These are phyloP conservation scores for Aureobasidium sp. DNA, from an alignment of 2,329 filamentous ascomycete genomes.

Conservation along the genomic window DNA sequence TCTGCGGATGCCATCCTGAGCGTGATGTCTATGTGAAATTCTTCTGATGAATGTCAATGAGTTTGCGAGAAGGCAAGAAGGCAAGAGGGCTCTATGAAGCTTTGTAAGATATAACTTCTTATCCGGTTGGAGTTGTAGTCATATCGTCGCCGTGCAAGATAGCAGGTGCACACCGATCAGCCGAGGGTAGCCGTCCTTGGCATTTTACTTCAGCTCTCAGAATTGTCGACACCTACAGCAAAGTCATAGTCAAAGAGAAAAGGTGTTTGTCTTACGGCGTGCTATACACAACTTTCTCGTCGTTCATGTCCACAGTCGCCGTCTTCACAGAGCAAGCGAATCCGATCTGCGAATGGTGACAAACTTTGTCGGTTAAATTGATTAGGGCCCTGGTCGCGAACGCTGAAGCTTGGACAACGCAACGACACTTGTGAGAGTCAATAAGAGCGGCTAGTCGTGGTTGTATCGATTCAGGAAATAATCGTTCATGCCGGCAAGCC, in stretches of 20 bases:
- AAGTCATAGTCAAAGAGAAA: too few species aligned
- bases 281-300: too few species aligned
- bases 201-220: neutral
- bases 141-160: neutral
- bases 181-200: neutral
- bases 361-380: neutral
- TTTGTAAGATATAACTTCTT: neutral
- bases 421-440: neutral
- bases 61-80: neutral
- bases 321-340: too few species aligned
- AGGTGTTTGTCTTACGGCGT: too few species aligned
- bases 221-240: too few species aligned
- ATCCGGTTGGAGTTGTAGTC: neutral
- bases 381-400: neutral
- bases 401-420: neutral
- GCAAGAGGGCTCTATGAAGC: neutral
- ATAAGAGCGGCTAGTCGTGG: neutral
- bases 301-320: too few species aligned
- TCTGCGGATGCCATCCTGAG: slow-evolving; percentile 9
- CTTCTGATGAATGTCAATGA: neutral
- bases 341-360: too few species aligned
- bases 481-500: neutral
- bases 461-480: neutral
- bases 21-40: neutral
- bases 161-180: neutral